These are phyloP conservation scores for Asterionellopsis glacialis DNA, from an alignment of 108 stramenopile genomes.

Conservation along the genomic window DNA sequence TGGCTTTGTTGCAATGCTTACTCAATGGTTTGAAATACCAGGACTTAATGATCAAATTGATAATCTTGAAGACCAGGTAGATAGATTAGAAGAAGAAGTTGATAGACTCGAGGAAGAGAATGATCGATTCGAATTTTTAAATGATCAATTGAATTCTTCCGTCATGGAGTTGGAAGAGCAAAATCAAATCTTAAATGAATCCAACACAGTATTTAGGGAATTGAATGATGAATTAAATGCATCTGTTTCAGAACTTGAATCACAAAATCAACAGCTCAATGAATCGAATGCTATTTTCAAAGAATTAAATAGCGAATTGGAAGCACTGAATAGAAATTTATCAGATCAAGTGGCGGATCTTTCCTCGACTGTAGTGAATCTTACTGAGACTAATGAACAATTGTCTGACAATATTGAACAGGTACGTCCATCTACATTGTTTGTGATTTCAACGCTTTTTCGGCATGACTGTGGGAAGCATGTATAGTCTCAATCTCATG, in stretches of 20 bases:
- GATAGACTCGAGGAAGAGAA: constrained; percentile 16
- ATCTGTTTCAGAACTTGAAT: constrained; percentile 9
- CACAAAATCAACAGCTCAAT: constrained; percentile 11
- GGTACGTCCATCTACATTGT: too few species aligned
- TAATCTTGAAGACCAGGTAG: constrained; percentile 24
- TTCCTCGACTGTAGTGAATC: background rate
- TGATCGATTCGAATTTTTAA: constrained; percentile 14
- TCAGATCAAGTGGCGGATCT: constrained; percentile 1
- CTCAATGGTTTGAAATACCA: constrained; percentile 31
- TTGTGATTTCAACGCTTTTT: too few species aligned
- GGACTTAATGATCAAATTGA: constrained; percentile 29
- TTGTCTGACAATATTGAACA: background rate
- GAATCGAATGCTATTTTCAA: constrained; percentile 12
- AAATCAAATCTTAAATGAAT: constrained; percentile 17
- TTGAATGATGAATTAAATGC: constrained; percentile 11
- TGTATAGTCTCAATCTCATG: too few species aligned
- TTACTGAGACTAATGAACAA: background rate
- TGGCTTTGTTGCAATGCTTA: constrained; percentile 4
- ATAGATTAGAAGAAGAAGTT: constrained; percentile 7
- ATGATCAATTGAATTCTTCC: constrained; percentile 12
- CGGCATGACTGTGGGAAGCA: too few species aligned
- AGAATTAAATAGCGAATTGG: constrained; percentile 15
- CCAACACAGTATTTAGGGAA: constrained; percentile 10
- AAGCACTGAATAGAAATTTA: constrained; percentile 10
- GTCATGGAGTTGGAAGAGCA: constrained; percentile 9